These are phyloP conservation scores for Canavalia gladiata DNA, from an alignment of 306 rosid genomes.

Conservation along the genomic window DNA sequence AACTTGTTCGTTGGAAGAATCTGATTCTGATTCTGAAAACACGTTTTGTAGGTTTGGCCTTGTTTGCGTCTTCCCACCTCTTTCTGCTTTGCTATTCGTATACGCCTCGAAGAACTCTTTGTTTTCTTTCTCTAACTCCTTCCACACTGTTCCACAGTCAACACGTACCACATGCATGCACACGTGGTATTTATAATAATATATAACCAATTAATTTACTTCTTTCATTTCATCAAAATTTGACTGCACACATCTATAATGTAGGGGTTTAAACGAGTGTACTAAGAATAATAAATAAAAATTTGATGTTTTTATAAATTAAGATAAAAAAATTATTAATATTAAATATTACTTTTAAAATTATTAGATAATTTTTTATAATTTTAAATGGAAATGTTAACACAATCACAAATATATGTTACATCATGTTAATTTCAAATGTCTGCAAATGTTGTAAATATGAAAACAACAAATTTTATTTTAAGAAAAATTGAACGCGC, in stretches of 20 bases:
- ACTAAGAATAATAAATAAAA: too few relatives aligned
- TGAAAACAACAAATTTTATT: too few relatives aligned
- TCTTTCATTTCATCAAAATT: not conserved
- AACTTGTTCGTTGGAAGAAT: conserved; percentile 26
- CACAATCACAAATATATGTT: too few relatives aligned
- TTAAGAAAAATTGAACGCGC: not conserved
- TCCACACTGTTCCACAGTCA: conserved; percentile 66
- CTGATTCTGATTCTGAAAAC: conserved; percentile 14
- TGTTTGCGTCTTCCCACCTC: conserved; percentile 39
- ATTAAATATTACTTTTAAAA: too few relatives aligned
- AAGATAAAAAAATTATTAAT: too few relatives aligned
- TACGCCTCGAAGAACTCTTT: conserved; percentile 83
- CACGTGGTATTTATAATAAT: not conserved
- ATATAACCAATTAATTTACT: not conserved
- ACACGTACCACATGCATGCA: conserved; percentile 40
- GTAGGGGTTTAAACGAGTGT: too few relatives aligned
- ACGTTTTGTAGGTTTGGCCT: not conserved
- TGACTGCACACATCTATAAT: too few relatives aligned
- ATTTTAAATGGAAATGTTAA: too few relatives aligned
- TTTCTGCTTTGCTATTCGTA: conserved; percentile 47
- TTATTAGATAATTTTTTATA: too few relatives aligned
- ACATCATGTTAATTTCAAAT: too few relatives aligned
- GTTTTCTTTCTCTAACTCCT: conserved; percentile 85
- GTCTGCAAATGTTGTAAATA: too few relatives aligned
- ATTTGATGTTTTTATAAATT: too few relatives aligned